Conservation (phyloP, 352 stramenopile species). For the Phytophthora pluvialis region DNA sequence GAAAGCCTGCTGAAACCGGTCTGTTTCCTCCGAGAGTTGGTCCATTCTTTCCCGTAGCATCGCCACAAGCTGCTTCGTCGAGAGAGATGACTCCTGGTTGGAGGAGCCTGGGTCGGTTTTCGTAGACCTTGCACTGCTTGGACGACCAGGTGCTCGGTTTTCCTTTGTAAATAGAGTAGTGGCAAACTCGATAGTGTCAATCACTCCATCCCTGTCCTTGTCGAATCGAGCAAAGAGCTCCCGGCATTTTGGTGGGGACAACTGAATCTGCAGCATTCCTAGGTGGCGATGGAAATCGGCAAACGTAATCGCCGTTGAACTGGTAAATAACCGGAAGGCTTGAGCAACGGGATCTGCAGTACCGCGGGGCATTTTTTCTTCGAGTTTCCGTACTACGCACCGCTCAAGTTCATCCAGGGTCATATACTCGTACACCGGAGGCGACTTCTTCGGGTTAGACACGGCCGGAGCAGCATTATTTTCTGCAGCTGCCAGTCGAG, state of each 20-base stretch:
- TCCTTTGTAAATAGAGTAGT: constrained; percentile 58
- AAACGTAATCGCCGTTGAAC: constrained; percentile 65
- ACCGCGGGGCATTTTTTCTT: constrained; percentile 55
- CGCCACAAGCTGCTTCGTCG: constrained; percentile 64
- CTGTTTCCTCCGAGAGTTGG: constrained; percentile 69
- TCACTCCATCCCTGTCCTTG: constrained; percentile 57
- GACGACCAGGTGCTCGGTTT: constrained; percentile 26
- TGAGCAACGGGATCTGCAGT: constrained; percentile 61
- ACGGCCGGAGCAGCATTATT: constrained; percentile 4
- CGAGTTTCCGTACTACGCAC: constrained; percentile 65
- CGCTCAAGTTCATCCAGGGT: constrained; percentile 58
- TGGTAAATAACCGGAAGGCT: constrained; percentile 76
- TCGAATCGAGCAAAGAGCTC: constrained; percentile 76
- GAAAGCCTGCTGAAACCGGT: constrained; percentile 78
- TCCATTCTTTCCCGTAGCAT: constrained; percentile 69
- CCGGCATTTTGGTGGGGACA: constrained; percentile 58
- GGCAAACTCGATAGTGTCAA: constrained; percentile 76
- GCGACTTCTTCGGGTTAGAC: constrained; percentile 27
- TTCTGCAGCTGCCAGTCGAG: not conserved
- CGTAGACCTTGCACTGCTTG: constrained; percentile 22
- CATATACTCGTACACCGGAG: constrained; percentile 58
- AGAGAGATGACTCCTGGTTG: constrained; percentile 47
- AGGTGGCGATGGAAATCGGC: constrained; percentile 66
- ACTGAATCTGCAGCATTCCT: constrained; percentile 60
- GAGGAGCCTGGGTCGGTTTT: constrained; percentile 25